A percentile compares a stretch with the other conserved stretches of the same genome.
These are phyloP conservation scores for Cladosporium sp. DNA, from an alignment of 2,329 filamentous ascomycete species.

Conservation along the genomic window DNA sequence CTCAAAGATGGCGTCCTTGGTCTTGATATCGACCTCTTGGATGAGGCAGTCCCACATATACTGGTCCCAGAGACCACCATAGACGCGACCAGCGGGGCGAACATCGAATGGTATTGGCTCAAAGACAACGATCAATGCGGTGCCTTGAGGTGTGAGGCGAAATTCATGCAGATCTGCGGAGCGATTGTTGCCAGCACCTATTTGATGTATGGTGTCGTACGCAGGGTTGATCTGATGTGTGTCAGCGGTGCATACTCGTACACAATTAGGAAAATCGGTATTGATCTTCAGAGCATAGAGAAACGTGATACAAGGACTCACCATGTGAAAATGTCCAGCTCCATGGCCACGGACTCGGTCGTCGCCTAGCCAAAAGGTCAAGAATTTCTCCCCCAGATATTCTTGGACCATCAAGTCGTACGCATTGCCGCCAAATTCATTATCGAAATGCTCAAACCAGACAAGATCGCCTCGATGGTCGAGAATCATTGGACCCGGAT, in stretches of 20 bases:
- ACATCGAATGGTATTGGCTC: slow-evolving; percentile 31
- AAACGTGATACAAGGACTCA: slow-evolving; percentile 15
- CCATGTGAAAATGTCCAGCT: slow-evolving; percentile 37
- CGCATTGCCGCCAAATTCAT: slow-evolving; percentile 36
- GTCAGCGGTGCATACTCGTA: background rate
- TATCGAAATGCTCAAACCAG: slow-evolving; percentile 35
- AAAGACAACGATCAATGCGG: slow-evolving; percentile 47
- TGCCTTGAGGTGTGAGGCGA: slow-evolving; percentile 43
- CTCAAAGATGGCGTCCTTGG: slow-evolving; percentile 46
- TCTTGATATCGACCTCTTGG: slow-evolving; percentile 50
- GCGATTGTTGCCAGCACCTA: slow-evolving; percentile 40
- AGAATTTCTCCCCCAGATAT: slow-evolving; percentile 38
- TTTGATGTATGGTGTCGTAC: slow-evolving; percentile 43
- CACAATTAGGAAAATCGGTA: background rate
- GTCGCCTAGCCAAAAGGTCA: slow-evolving; percentile 44
- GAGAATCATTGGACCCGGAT: slow-evolving; percentile 37
- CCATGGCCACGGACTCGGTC: slow-evolving; percentile 39
- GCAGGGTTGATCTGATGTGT: slow-evolving; percentile 35
- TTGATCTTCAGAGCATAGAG: background rate
- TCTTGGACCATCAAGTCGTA: slow-evolving; percentile 40
- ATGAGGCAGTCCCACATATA: slow-evolving; percentile 46
- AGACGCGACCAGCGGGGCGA: slow-evolving; percentile 25
- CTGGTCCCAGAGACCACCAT: slow-evolving; percentile 23
- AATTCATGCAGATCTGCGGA: slow-evolving; percentile 48
- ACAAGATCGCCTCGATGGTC: slow-evolving; percentile 33